Base-by-base conservation (phyloP, 352 stramenopile species). In the Phytophthora ramorum region DNA sequence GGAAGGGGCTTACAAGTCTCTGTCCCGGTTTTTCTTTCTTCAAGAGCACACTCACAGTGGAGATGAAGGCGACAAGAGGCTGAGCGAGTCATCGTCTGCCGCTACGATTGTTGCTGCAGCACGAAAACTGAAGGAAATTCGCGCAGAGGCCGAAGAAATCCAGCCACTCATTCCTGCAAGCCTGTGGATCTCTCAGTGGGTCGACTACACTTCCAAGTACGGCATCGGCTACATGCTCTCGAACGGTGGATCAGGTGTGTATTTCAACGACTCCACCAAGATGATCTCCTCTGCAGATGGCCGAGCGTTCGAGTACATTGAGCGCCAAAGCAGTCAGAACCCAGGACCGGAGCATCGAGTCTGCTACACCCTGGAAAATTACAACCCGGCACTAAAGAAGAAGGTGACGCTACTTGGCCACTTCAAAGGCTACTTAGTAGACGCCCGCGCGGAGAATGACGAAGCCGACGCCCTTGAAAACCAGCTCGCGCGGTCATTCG, bases 171-270 rank as follows among this genome's bases (percentile, higher is more conserved):
- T 75, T 2, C 78, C 81, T 2, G 73, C 90, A 4, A 81, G 69
- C 0, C 87, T 98, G 56, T 99, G 97, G 96, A 90, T 99, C 12
- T 91, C 90, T 17, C 85, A 97, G 48, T 99, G 98, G 81, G 97
- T 99, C 7, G 98, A 99, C 72, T 99, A 99, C 78, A 99, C 97
- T 5, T 96, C 87, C 72, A 99, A 99, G 78, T 99, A 99, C 76
- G 98, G 98, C 51, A 91, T 99, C 55, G 98, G 97, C 49, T 99
- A 99, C 73, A 83, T 99, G 47, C 87, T 99, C 9, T 98, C 95
- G 50, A 97, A 98, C 81, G 96, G 96, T 44, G 93, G 75, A 30
- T 88, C 91, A 0, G 94, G 97, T 49, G 97, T 99, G 7, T 99
- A 99, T 73, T 99, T 99, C 63, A 99, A 99, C 71, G 98, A 99